These are phyloP conservation scores for Scheffersomyces coipomensis DNA, from an alignment of 805 yeast genomes.

Conservation along the genomic window DNA sequence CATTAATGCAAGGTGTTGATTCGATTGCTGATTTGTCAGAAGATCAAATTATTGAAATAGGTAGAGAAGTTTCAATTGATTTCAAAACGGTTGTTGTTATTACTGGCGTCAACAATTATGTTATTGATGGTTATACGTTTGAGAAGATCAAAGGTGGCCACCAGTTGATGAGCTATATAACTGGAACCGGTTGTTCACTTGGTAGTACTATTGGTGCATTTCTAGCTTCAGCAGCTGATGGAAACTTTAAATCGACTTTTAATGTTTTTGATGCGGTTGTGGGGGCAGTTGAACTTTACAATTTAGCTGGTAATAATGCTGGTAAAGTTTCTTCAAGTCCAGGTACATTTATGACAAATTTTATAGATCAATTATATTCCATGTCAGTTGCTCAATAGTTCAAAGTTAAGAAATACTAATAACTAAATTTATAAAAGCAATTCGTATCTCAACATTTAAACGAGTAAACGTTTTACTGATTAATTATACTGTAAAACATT, in stretches of 20 bases:
- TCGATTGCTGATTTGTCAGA: slow-evolving; percentile 25
- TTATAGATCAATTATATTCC: slow-evolving; percentile 43
- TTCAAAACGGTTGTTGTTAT: slow-evolving; percentile 63
- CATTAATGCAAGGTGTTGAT: slow-evolving; percentile 75
- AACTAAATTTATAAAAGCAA: too few relatives aligned
- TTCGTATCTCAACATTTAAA: too few relatives aligned
- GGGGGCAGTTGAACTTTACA: slow-evolving; percentile 57
- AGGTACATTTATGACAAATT: slow-evolving; percentile 49
- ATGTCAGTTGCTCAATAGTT: too few relatives aligned
- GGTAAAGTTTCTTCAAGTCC: slow-evolving; percentile 44
- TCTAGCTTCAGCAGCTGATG: slow-evolving; percentile 44
- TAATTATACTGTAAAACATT: too few relatives aligned
- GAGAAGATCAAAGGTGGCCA: slow-evolving; percentile 54
- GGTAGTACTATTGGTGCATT: slow-evolving; percentile 69
- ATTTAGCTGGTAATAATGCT: slow-evolving; percentile 60
- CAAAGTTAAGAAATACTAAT: too few relatives aligned
- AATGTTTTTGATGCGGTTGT: slow-evolving; percentile 46
- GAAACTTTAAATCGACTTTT: slow-evolving; percentile 6
- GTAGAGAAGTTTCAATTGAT: slow-evolving; percentile 47
- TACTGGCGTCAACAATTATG: slow-evolving; percentile 52
- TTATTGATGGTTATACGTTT: slow-evolving; percentile 15
- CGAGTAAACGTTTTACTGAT: too few relatives aligned
- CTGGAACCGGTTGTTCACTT: slow-evolving; percentile 83
- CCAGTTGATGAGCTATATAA: slow-evolving; percentile 60
- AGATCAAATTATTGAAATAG: slow-evolving; percentile 35